Base-by-base conservation (phyloP, 768 basidiomycete genomes). In the Russula lepida region DNA sequence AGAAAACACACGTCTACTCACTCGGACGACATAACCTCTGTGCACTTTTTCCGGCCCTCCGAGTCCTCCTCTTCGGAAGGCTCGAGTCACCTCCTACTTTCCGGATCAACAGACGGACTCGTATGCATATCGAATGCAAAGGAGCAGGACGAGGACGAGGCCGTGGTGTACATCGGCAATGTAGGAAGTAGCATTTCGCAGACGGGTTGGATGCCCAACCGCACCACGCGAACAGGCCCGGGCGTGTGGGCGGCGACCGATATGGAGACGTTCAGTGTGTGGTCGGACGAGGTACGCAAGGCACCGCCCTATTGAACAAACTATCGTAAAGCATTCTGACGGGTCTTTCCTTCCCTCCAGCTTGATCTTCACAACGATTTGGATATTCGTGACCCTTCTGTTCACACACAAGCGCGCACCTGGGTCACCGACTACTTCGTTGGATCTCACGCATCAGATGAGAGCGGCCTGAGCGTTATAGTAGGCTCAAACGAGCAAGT, bases 201-300 rank as follows among this genome's bases (percentile, higher is more conserved):
- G 68, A 84, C 82, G 7, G 92, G 85, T 1, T 89, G 85, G 86
- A 79, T 81, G 54, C 69, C 75, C 21, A 63, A 69, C 21, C 52
- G 69, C 33, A 58, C 69, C 25, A 70, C 72, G 5, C 69, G 64
- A 17, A 74, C 74, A 32, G n/a, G n/a, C n/a, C 2, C 35, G 35
- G 74, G 71, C 50, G 76, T 93, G 8, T 97, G 93, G 92, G 88
- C 86, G 25, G 80, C 84, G 12, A 94, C 91, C 65, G 95, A 97
- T 74, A 97, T 97, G 94, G 93, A 98, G 72, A 92, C 89, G 0
- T 88, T 95, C 66, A 88, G 88, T 58, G 78, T 82, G 15, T 98
- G 93, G 95, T 81, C 85, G 28, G 72, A 72, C 50, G 88, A 92
- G 73, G 35, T 37, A 7, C 4, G 1, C 9, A 46, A 46, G 19